Evolutionary conservation across 148 eudicot species (phyloP).

Genomic region (Nepenthes mirabilis): DNA sequence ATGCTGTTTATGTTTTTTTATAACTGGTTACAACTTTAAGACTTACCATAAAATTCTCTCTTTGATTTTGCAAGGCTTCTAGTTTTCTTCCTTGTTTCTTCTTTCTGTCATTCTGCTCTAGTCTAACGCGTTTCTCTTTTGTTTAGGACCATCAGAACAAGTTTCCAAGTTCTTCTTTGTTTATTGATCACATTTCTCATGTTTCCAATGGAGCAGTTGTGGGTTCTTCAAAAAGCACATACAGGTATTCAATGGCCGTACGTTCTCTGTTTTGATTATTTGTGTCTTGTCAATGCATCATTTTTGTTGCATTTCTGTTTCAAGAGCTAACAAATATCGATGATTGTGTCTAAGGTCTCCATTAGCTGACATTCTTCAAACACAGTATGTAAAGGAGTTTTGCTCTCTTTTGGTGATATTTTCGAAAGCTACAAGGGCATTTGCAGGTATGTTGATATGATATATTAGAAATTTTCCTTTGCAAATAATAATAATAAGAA

Average conservation of each 20-base stretch:
- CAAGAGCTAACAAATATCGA: not conserved
- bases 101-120: not conserved
- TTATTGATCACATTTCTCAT: constrained; percentile 13
- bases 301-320: not conserved
- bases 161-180: constrained; percentile 7
- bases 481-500: too few relatives aligned
- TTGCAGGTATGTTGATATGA: constrained; percentile 25
- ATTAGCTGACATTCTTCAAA: constrained; percentile 30
- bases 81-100: not conserved
- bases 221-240: constrained; percentile 24
- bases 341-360: constrained; percentile 35
- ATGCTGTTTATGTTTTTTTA: not conserved
- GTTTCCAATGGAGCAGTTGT: constrained; percentile 11
- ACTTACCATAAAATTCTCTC: not conserved
- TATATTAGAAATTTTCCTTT: too few relatives aligned
- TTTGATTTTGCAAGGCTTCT: not conserved
- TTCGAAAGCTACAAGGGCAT: constrained; percentile 33
- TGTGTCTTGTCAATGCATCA: not conserved
- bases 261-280: not conserved
- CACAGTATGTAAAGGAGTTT: constrained; percentile 41
- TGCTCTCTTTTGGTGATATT: constrained; percentile 49
- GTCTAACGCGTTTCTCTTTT: not conserved
- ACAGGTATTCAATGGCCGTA: constrained; percentile 20
- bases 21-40: not conserved
- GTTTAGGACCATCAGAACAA: constrained; percentile 23